phyloP scores from a whole-genome alignment of 768 basidiomycete genomes.

The Nidula microcarpa region DNA sequence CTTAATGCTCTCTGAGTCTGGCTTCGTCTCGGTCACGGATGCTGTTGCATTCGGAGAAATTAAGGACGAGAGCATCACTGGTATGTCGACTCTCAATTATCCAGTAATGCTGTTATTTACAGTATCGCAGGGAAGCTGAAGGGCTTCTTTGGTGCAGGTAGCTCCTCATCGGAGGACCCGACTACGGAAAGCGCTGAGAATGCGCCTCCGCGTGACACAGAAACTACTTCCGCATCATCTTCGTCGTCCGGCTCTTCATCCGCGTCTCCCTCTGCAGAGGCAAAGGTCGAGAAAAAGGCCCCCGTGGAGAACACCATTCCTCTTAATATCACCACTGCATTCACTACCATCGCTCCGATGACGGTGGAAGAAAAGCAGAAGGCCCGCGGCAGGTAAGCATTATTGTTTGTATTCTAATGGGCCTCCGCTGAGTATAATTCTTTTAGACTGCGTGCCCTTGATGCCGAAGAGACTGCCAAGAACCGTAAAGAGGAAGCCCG shows the following conservation, averaged over 20 bases:
- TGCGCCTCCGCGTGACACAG: conserved; percentile 38
- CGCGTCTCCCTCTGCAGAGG: conserved; percentile 34
- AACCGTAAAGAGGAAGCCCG: conserved; percentile 82
- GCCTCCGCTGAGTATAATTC: neutral
- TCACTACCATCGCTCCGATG: conserved; percentile 73
- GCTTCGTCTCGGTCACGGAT: conserved; percentile 77
- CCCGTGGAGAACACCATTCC: conserved; percentile 62
- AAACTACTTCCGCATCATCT: conserved; percentile 22
- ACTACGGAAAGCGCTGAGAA: conserved; percentile 38
- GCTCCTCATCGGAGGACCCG: conserved; percentile 36
- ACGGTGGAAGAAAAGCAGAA: conserved; percentile 70
- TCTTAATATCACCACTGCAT: conserved; percentile 59
- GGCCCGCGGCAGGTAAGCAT: conserved; percentile 65
- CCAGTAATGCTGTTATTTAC: neutral
- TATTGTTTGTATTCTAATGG: no score
- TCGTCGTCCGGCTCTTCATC: conserved; percentile 28
- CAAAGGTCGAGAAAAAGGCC: conserved; percentile 30
- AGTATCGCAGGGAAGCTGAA: conserved; percentile 70
- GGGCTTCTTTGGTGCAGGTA: conserved; percentile 73
- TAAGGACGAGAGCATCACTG: conserved; percentile 75
- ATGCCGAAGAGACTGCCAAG: conserved; percentile 74
- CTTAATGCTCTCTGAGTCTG: conserved; percentile 79
- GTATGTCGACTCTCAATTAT: conserved; percentile 30
- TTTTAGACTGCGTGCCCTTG: conserved; percentile 72
- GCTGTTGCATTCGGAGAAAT: conserved; percentile 79